Evolutionary conservation across 768 basidiomycete species (phyloP).

Genomic region (Tylopilus vinaceipallidus): DNA sequence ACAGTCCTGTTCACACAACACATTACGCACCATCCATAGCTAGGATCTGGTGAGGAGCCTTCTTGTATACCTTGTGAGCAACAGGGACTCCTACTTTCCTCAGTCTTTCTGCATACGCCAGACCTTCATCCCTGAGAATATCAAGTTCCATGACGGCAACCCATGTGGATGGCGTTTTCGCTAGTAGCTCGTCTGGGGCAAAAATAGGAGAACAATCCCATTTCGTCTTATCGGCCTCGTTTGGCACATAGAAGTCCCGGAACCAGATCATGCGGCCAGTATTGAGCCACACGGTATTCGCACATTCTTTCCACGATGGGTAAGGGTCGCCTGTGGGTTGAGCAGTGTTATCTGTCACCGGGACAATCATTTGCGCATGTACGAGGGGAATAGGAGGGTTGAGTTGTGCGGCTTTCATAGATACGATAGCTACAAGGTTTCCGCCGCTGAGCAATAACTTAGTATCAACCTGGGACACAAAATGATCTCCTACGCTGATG

Average conservation of each 20-base stretch:
- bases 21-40: constrained; percentile 63
- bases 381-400: constrained; percentile 50
- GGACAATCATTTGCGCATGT: constrained; percentile 69
- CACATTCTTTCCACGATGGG: constrained; percentile 58
- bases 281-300: constrained; percentile 58
- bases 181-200: constrained; percentile 56
- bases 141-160: constrained; percentile 67
- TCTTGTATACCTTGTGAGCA: constrained; percentile 56
- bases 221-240: constrained; percentile 53
- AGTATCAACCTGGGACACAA: background rate
- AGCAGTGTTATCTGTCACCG: constrained; percentile 75
- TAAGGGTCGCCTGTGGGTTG: constrained; percentile 36
- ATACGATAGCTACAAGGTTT: constrained; percentile 65
- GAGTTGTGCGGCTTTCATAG: constrained; percentile 58
- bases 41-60: constrained; percentile 71
- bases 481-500: constrained; percentile 51
- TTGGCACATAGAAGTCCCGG: constrained; percentile 64
- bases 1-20: background rate
- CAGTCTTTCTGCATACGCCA: constrained; percentile 61
- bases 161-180: constrained; percentile 58
- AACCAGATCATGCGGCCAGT: constrained; percentile 75
- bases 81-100: constrained; percentile 50
- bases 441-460: constrained; percentile 52
- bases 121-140: constrained; percentile 66
- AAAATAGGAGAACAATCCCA: constrained; percentile 75